These are phyloP conservation scores for Tricholoma sp. DNA, from an alignment of 768 basidiomycete genomes.

Conservation along the genomic window DNA sequence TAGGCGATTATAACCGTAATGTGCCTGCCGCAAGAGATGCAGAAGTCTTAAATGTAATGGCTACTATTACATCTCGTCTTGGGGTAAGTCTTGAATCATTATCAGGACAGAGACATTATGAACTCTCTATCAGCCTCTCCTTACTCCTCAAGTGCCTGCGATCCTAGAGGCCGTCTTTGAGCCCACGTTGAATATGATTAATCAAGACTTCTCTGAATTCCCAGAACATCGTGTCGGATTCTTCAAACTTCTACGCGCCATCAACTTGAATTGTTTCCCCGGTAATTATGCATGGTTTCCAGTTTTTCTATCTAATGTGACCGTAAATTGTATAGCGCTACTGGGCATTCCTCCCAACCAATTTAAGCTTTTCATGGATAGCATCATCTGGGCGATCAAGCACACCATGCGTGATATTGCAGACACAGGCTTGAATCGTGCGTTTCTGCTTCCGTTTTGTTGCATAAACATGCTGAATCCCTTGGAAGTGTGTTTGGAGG, in stretches of 20 bases:
- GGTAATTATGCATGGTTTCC: constrained; percentile 41
- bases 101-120: constrained; percentile 6
- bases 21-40: constrained; percentile 92
- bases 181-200: constrained; percentile 97
- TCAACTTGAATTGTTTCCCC: constrained; percentile 93
- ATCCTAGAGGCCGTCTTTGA: constrained; percentile 97
- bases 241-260: constrained; percentile 91
- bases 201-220: constrained; percentile 98
- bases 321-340: constrained; percentile 47
- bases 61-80: constrained; percentile 83
- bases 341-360: constrained; percentile 83
- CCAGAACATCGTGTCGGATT: constrained; percentile 97
- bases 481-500: constrained; percentile 77
- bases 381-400: constrained; percentile 99
- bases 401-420: constrained; percentile 99
- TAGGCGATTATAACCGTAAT: constrained; percentile 96
- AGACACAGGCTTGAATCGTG: constrained; percentile 81
- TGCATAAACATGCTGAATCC: constrained; percentile 2
- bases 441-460: constrained; percentile 17
- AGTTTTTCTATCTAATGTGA: constrained; percentile 2
- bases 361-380: constrained; percentile 98
- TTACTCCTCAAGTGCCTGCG: constrained; percentile 92
- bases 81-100: constrained; percentile 54
- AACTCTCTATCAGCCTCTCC: constrained; percentile 49
- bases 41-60: constrained; percentile 96